Evolutionary conservation across 1,139 yeast genomes (phyloP).

Genomic region (Meyerozyma carpophila): DNA sequence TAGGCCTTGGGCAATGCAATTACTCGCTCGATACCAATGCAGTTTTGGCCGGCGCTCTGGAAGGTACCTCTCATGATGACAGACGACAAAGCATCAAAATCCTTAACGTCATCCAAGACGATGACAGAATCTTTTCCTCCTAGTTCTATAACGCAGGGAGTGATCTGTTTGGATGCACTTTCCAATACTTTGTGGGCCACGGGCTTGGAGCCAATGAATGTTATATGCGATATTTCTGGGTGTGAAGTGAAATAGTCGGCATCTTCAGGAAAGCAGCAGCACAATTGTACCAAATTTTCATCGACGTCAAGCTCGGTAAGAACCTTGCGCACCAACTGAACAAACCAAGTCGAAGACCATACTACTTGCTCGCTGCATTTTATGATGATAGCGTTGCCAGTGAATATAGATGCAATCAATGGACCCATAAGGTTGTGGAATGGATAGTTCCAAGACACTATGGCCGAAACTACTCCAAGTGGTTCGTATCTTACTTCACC

Average conservation of each 20-base stretch:
- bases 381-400: conserved; percentile 87
- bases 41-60: conserved; percentile 96
- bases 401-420: conserved; percentile 75
- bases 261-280: conserved; percentile 74
- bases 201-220: conserved; percentile 92
- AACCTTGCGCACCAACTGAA: conserved; percentile 64
- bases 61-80: conserved; percentile 89
- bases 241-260: conserved; percentile 84
- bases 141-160: conserved; percentile 90
- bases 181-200: conserved; percentile 84
- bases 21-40: conserved; percentile 94
- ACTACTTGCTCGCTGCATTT: conserved; percentile 95
- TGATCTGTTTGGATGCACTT: conserved; percentile 76
- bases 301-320: conserved; percentile 68
- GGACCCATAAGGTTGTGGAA: conserved; percentile 93
- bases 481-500: conserved; percentile 95
- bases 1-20: conserved; percentile 69
- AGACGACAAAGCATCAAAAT: conserved; percentile 61
- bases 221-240: conserved; percentile 75
- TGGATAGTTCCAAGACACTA: conserved; percentile 96
- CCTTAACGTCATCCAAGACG: conserved; percentile 68
- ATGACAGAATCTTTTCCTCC: conserved; percentile 95
- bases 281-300: conserved; percentile 79
- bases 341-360: conserved; percentile 86
- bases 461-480: conserved; percentile 79